Evolutionary conservation across 768 basidiomycete genomes (phyloP).

Genomic region (Mycena kentingensis): DNA sequence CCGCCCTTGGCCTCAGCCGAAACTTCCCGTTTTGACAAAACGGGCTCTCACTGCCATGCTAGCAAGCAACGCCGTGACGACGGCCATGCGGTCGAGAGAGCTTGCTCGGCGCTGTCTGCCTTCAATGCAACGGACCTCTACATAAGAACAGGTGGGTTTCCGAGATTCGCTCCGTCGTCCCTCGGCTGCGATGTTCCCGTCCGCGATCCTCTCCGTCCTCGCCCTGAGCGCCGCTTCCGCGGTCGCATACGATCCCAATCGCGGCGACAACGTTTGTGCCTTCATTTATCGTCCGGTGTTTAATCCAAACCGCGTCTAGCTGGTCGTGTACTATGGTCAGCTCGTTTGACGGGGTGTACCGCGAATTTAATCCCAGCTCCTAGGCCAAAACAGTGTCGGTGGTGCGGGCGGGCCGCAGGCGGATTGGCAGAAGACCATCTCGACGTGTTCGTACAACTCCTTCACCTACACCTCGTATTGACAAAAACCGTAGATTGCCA

Average conservation of each 20-base stretch:
- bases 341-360: background rate
- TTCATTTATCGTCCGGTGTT: background rate
- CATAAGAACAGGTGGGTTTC: slow-evolving; percentile 10
- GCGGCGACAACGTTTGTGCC: slow-evolving; percentile 17
- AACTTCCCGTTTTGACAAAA: background rate
- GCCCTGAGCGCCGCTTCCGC: slow-evolving; percentile 13
- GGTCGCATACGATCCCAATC: slow-evolving; percentile 16
- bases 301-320: slow-evolving; percentile 2
- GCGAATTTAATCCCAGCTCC: slow-evolving; percentile 34
- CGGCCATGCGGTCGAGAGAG: slow-evolving; percentile 10
- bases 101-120: background rate
- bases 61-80: slow-evolving; percentile 10
- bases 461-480: too few relatives aligned
- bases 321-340: slow-evolving; percentile 20
- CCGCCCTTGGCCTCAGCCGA: background rate
- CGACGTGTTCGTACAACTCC: too few relatives aligned
- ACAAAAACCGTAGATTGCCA: too few relatives aligned
- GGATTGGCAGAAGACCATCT: slow-evolving; percentile 53
- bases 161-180: slow-evolving; percentile 1
- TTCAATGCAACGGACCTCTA: too few relatives aligned
- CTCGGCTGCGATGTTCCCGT: slow-evolving; percentile 13
- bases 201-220: slow-evolving; percentile 8
- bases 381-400: slow-evolving; percentile 63
- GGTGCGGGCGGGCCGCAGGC: slow-evolving; percentile 47
- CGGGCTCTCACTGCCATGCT: background rate